Conservation (phyloP, 2,329 filamentous ascomycete genomes). For the Fusarium verrucosum region DNA sequence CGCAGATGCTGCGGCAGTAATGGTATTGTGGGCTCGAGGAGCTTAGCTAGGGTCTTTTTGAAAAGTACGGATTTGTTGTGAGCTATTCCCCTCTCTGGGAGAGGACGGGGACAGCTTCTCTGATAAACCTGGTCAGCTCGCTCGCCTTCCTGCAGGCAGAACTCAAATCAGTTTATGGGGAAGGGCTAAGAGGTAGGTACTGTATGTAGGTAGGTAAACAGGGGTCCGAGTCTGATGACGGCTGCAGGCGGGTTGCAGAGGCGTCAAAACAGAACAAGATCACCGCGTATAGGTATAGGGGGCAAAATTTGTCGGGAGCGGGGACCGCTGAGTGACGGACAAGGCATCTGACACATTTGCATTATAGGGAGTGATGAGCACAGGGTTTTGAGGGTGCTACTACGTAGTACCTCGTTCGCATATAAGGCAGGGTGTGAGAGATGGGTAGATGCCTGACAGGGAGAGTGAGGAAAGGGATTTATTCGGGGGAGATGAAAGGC, state of each 20-base stretch:
- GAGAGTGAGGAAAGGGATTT: conserved; percentile 11
- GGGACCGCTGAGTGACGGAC: conserved; percentile 33
- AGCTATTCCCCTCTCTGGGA: conserved; percentile 31
- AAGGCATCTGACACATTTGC: conserved; percentile 31
- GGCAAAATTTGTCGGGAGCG: conserved; percentile 34
- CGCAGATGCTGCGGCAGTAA: conserved; percentile 1
- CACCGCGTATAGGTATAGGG: conserved; percentile 29
- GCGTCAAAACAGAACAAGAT: conserved; percentile 35
- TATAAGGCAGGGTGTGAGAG: conserved; percentile 18
- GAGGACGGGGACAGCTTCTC: conserved; percentile 33
- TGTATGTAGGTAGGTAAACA: conserved; percentile 28
- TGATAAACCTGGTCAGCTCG: conserved; percentile 43
- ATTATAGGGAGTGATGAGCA: conserved; percentile 21
- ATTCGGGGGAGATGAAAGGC: neutral
- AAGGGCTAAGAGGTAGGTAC: too few species aligned
- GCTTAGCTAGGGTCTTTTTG: conserved; percentile 13
- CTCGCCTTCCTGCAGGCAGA: conserved; percentile 39
- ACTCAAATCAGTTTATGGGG: conserved; percentile 41
- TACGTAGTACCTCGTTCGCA: neutral
- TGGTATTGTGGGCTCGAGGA: conserved; percentile 14
- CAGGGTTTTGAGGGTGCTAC: conserved; percentile 8
- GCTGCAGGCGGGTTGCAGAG: conserved; percentile 35
- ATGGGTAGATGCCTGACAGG: conserved; percentile 10
- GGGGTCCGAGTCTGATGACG: conserved; percentile 38
- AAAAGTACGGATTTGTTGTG: conserved; percentile 6